Evolutionary conservation across 768 basidiomycete species (phyloP), one percentile per base, ranked within the genome.

Genomic region (Amanita exitialis): DNA sequence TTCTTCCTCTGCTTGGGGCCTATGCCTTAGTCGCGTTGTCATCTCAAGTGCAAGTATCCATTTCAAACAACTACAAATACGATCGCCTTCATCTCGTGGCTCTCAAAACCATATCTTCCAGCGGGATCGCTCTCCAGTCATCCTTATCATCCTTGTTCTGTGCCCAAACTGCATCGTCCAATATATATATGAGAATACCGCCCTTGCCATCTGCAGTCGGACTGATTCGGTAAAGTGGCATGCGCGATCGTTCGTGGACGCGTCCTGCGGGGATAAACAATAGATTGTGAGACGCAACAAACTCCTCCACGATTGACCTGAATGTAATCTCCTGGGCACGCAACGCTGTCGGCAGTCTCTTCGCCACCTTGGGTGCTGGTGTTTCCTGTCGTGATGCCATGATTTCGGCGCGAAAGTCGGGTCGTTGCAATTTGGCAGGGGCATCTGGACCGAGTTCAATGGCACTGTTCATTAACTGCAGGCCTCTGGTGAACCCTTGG

Each of bases 151-250:
- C 63, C 38, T 69, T 64, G 42, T 71, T 72, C 7, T 80, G 74
- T 2, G 86, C 85, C 86, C 94, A 98, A 12, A 97, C 90, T 0
- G 93, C 94, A 67, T 96, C 93, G 59, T 96, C 93, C 56, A 82
- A 70, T 38, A 98, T 78, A 67, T 95, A 99, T 20, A 96, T 83
- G 58, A 91, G 70, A 38, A 97, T 61, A 0, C 95, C 95, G 7
- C 90, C 87, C 59, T 82, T 85, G 9, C 91, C 93, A 63, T 90
- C 90, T 12, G 79, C 79, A 18, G 75, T 82, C 47, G 70, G 70
- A 51, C 90, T 88, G 10, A 97, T 82, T 45, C 85, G 79, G 73
- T 83, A 97, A 45, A 98, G 64, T 6, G 91, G 91, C 83, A 94
- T 88, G 50, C 94, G 79, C 15, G 92, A 91, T 42, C 69, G 73